Evolutionary conservation across 1,284 basidiomycete genomes (phyloP), one percentile per base, ranked within the genome.

Genomic region (Ceratobasidium sp.): DNA sequence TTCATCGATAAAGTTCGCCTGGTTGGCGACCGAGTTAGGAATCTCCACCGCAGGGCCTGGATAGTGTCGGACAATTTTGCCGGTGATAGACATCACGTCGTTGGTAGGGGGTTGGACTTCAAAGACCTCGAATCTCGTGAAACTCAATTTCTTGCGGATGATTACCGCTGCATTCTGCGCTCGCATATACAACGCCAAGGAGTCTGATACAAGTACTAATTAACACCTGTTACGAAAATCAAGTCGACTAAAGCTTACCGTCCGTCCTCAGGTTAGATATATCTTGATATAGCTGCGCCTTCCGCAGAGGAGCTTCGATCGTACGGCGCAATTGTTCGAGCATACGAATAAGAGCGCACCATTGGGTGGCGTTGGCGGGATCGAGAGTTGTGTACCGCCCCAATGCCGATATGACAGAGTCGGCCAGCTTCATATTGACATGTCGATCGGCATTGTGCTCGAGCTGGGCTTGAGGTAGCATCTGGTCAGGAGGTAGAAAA

Each of bases 91-190:
- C 76, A 81, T 81, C 42, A 84, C 78, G 1, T 69, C 71, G 1
- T 71, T 73, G 13, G 76, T 74, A 4, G 74, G 71, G 0, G 80
- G 77, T 17, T 80, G 78, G 5, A 79, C 79, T 70, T 83, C 80
- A 69, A 84, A 85, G 15, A 76, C 74, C 70, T 84, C 82, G 56
- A 82, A 79, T 5, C 76, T 73, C 0, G 77, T 75, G 3, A 71
- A 54, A 0, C 72, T 64, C 1, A 54, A 15, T 13, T 65, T 45
- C 54, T 76, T 77, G 32, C 80, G 77, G 31, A 83, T 57, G 17
- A 84, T 75, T 5, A 84, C 57, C 22, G 76, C 80, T 1, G 83
- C 80, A 67, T 84, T 84, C 72, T 84, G 83, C 0, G 77, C 77
- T 17, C 77, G 75, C 22, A 84, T 77, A 15, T 79, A 74, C 29